phyloP scores from a whole-genome alignment of 1,139 yeast genomes.

The Taiozyma onychis region DNA sequence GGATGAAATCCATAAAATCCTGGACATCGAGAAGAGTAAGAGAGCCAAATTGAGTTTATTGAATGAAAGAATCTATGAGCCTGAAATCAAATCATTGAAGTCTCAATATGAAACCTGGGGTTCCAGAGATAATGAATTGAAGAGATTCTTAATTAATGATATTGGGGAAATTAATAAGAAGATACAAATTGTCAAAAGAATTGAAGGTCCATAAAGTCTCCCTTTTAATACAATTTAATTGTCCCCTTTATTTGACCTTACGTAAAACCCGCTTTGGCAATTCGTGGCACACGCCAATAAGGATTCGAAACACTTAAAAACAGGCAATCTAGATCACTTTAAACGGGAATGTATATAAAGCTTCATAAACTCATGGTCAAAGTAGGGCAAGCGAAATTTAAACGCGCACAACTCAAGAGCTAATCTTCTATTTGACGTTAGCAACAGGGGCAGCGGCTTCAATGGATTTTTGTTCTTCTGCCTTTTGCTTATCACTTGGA shows the following conservation, averaged over 20 bases:
- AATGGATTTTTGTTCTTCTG: background rate
- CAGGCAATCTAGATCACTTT: background rate
- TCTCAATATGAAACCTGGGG: constrained; percentile 37
- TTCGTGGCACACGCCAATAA: too few species aligned
- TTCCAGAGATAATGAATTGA: constrained; percentile 34
- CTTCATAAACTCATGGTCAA: background rate
- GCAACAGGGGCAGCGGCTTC: background rate
- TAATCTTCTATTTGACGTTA: background rate
- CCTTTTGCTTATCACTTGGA: background rate
- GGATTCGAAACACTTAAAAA: too few species aligned
- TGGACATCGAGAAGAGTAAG: constrained; percentile 16
- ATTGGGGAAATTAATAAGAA: constrained; percentile 30
- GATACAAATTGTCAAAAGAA: constrained; percentile 28
- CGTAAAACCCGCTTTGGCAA: too few species aligned
- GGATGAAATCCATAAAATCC: constrained; percentile 14
- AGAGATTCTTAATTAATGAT: constrained; percentile 33
- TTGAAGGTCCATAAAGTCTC: background rate
- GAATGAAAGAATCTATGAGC: constrained; percentile 16
- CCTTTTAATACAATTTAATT: too few species aligned
- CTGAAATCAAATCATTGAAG: constrained; percentile 14
- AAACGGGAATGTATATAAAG: background rate
- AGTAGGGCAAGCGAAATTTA: background rate
- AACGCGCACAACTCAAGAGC: too few species aligned
- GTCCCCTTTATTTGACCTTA: too few species aligned
- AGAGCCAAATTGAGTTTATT: constrained; percentile 15